phyloP scores from a whole-genome alignment of 805 yeast species.

The Teunomyces pallodes region DNA sequence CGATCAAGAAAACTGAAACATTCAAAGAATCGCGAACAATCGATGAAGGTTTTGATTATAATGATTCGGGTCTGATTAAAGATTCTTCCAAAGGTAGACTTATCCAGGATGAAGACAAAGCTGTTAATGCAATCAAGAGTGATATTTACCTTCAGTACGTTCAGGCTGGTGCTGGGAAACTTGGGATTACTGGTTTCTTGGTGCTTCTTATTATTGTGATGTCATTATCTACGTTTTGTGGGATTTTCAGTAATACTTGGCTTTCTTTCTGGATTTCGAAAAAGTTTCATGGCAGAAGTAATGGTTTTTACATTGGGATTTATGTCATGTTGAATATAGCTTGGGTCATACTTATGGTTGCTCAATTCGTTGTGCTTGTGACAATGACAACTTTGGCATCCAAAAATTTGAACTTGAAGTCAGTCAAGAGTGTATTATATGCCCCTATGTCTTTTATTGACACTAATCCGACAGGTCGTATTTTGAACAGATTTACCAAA shows the following conservation, averaged over 20 bases:
- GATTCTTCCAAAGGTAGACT: conserved; percentile 13
- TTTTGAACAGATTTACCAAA: conserved; percentile 80
- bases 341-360: conserved; percentile 40
- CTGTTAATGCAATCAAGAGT: conserved; percentile 11
- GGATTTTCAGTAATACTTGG: conserved; percentile 22
- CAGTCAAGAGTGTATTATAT: conserved; percentile 58
- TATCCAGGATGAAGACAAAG: conserved; percentile 18
- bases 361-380: conserved; percentile 46
- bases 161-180: conserved; percentile 13
- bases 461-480: conserved; percentile 83
- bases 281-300: conserved; percentile 40
- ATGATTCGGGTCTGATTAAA: background rate
- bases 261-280: conserved; percentile 21
- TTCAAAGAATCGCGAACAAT: background rate
- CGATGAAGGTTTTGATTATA: background rate
- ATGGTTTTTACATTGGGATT: conserved; percentile 68
- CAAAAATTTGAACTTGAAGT: conserved; percentile 53
- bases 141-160: conserved; percentile 14
- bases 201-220: conserved; percentile 4
- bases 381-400: conserved; percentile 53
- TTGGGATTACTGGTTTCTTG: conserved; percentile 5
- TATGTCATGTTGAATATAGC: conserved; percentile 60
- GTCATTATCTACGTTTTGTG: conserved; percentile 13
- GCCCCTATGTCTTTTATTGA: conserved; percentile 84
- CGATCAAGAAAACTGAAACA: background rate